Base-by-base conservation (phyloP, 2,329 filamentous ascomycete genomes). In the Arthrobotrys iridis region DNA sequence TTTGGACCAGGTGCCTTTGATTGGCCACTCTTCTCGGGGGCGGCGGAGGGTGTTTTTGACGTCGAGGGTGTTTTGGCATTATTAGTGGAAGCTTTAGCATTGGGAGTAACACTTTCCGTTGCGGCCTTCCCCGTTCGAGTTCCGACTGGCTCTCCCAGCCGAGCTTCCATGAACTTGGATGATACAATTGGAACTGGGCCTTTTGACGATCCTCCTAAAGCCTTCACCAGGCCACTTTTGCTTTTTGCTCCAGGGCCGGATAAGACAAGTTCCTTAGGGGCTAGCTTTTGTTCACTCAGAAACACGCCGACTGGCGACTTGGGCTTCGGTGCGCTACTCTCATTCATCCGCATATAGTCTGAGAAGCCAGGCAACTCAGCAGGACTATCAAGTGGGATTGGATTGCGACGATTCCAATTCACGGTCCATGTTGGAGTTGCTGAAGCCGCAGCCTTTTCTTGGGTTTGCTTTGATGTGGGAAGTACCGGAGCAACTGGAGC, bases 361-460 rank as follows among this genome's bases (percentile, higher is more conserved):
- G 35, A 45, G 33, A 60, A 60, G 18, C 4, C 57, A 8, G 57
- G 57, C 8, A 60, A 30, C 24, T 60, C 57, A 15, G 57, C 57
- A 3, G 18, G 50, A 15, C 50, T 57, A 20, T 57, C 50, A 26
- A 57, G 37, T 37, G 50, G 50, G 28, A 57, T 37, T n/a, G 50
- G 50, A n/a, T 57, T 30, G 50, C 28, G 28, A 30, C 50, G 50
- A 37, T 57, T 57, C 50, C 50, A 57, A 37, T 57, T 57, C 26
- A 57, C 33, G 50, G 50, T 30, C 50, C 50, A 45, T 46, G 35
- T 43, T 60, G 57, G 57, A 60, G 37, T 22, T 15, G 10, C 37
- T 45, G 57, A 10, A 2, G 57, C 15, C 15, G 7, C 33, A 13
- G 22, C 28, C 13, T 52, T 52, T 8, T n/a, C 48, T 30, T 4